Conservation (phyloP, 148 eudicot species). For the Vaccinium vitisidaea region DNA sequence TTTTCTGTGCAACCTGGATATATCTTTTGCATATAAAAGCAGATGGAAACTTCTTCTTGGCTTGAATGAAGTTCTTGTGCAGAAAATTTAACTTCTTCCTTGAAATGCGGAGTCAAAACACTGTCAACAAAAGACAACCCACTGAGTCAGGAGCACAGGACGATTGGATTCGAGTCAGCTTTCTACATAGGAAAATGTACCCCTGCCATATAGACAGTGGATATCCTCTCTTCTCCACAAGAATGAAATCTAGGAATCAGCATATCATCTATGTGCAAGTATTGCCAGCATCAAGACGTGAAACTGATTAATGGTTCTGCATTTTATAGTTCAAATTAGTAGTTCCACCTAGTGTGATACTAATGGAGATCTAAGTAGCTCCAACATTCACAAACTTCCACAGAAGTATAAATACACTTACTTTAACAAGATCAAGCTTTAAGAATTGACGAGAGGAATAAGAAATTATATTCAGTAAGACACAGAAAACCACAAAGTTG, state of each 20-base stretch:
- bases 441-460: slow-evolving; percentile 1
- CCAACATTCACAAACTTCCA: neutral
- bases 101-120: slow-evolving; percentile 89
- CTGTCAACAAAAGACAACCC: slow-evolving; percentile 39
- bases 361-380: neutral
- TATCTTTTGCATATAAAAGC: slow-evolving; percentile 83
- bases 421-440: neutral
- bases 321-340: neutral
- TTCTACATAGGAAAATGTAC: neutral
- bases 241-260: slow-evolving; percentile 7
- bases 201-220: neutral
- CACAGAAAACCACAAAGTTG: too few species aligned
- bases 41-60: slow-evolving; percentile 74
- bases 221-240: slow-evolving; percentile 2
- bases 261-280: neutral
- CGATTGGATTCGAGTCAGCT: neutral
- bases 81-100: slow-evolving; percentile 86
- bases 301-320: neutral
- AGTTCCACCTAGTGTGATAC: neutral
- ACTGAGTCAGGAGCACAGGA: neutral
- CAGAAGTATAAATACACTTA: neutral
- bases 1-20: slow-evolving; percentile 67
- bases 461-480: neutral
- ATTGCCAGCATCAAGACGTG: neutral
- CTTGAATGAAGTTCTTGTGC: slow-evolving; percentile 66